Percentiles rank a stretch among this genome's conserved stretches.
Conservation (phyloP, 306 rosid genomes). For the Cicer judaicum region DNA sequence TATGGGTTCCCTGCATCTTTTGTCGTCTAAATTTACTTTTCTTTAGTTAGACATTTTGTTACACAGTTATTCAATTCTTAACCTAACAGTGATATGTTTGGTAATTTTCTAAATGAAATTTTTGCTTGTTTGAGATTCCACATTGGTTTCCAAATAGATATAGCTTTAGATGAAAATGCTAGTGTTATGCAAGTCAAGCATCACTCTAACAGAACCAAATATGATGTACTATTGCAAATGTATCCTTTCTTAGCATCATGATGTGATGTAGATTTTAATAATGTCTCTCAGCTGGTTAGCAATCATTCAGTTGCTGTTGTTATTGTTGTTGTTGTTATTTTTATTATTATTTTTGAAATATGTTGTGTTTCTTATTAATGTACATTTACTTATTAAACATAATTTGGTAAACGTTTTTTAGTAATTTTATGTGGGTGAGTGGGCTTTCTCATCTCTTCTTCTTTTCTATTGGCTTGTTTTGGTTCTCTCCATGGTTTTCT, state of each 20-base stretch:
- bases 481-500: constrained; percentile 26
- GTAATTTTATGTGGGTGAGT: constrained; percentile 20
- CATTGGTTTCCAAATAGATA: constrained; percentile 9
- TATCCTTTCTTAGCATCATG: constrained; percentile 3
- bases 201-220: constrained; percentile 1
- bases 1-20: constrained; percentile 22
- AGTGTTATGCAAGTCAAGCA: constrained; percentile 7
- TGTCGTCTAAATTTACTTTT: constrained; percentile 20
- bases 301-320: constrained; percentile 23
- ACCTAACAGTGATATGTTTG: background rate
- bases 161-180: constrained; percentile 11
- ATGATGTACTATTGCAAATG: background rate
- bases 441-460: constrained; percentile 26
- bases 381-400: constrained; percentile 16
- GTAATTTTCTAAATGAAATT: constrained; percentile 7
- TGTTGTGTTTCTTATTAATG: constrained; percentile 24
- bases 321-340: background rate
- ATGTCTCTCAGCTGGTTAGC: constrained; percentile 9
- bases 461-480: constrained; percentile 2
- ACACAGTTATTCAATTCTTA: constrained; percentile 3
- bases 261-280: constrained; percentile 15
- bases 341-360: constrained; percentile 6
- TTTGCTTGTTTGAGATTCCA: constrained; percentile 20
- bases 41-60: constrained; percentile 22
- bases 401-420: background rate